These are phyloP conservation scores for Chenopodium quinoa DNA, from an alignment of 148 eudicot genomes.

Conservation along the genomic window DNA sequence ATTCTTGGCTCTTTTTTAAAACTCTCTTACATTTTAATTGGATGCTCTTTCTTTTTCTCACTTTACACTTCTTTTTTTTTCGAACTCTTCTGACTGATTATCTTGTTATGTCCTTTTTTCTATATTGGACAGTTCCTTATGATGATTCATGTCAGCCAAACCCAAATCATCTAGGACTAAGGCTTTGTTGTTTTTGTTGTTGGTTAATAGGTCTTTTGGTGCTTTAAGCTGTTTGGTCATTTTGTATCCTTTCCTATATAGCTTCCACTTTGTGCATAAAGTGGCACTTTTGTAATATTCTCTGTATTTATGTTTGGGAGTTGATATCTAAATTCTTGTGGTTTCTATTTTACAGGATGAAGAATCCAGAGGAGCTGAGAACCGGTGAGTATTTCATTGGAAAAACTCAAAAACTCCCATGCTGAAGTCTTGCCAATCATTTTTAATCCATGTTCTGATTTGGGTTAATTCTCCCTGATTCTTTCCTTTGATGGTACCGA, in stretches of 20 bases:
- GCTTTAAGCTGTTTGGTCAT: not conserved
- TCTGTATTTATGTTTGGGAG: not conserved
- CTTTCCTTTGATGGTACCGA: not conserved
- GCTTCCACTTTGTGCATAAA: not conserved
- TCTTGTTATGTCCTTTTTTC: no score
- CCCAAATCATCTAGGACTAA: no score
- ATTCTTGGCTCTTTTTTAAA: no score
- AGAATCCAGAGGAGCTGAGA: constrained; percentile 49
- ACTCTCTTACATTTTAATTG: no score
- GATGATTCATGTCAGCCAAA: no score
- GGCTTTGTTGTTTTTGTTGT: no score
- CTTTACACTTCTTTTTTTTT: no score
- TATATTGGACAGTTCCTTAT: no score
- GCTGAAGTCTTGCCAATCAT: not conserved
- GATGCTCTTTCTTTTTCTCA: no score
- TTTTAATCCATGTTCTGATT: not conserved
- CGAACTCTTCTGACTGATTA: no score
- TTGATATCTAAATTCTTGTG: constrained; percentile 4
- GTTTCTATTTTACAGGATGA: constrained; percentile 46
- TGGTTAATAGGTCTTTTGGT: not conserved
- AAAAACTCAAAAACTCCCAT: not conserved
- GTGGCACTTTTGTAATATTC: not conserved
- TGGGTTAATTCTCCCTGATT: not conserved
- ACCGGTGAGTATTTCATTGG: constrained; percentile 48
- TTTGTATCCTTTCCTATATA: not conserved